These are phyloP conservation scores for Geranium brycei DNA, from an alignment of 345 rosid species.

Conservation along the genomic window DNA sequence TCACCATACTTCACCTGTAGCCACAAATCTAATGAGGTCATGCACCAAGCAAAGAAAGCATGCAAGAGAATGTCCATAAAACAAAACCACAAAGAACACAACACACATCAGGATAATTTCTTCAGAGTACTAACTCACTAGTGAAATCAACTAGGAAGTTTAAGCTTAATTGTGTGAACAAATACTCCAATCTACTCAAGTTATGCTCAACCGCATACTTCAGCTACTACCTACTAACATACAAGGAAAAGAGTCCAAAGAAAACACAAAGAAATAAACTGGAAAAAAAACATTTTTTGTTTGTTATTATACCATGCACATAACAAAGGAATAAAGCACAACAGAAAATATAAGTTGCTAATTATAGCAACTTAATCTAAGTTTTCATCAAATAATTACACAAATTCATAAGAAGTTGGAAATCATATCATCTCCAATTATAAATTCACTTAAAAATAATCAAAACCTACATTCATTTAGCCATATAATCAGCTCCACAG, in stretches of 20 bases:
- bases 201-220: too few relatives aligned
- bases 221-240: too few relatives aligned
- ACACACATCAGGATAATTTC: too few relatives aligned
- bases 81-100: too few relatives aligned
- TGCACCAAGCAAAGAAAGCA: neutral
- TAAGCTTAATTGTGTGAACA: too few relatives aligned
- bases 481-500: neutral
- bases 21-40: slow-evolving; percentile 2
- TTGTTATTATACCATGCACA: neutral
- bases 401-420: neutral
- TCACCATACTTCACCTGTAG: slow-evolving; percentile 58
- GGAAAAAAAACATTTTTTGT: neutral
- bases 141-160: too few relatives aligned
- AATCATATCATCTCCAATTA: too few relatives aligned
- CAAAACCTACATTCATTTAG: neutral
- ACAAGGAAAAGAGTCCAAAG: neutral
- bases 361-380: neutral
- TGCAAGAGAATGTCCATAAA: neutral
- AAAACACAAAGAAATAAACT: neutral
- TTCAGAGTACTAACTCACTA: too few relatives aligned
- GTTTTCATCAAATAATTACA: neutral
- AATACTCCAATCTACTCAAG: too few relatives aligned
- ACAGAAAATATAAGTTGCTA: neutral
- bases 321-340: neutral
- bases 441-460: neutral